A percentile compares a stretch with the other conserved stretches of the same genome.
Evolutionary conservation across 2,329 filamentous ascomycete species (phyloP).

Genomic region (Penicillium psychrosexuale): DNA sequence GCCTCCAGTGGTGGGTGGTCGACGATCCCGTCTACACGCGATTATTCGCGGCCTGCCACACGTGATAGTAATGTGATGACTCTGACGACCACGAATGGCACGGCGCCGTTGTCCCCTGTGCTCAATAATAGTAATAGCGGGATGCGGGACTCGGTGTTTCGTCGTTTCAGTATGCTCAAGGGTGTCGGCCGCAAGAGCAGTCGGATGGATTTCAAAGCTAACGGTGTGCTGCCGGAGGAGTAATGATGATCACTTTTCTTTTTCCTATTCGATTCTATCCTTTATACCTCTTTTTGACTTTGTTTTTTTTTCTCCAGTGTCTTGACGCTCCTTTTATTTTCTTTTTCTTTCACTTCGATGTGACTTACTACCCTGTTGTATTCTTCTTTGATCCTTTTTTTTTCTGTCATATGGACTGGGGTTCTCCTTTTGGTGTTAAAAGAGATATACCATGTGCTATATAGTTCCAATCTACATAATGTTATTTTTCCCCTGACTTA

Average conservation of each 20-base stretch:
- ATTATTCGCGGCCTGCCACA: conserved; percentile 35
- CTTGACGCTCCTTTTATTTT: conserved; percentile 2
- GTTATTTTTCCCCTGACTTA: not conserved
- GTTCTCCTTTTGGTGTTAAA: conserved; percentile 13
- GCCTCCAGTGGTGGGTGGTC: conserved; percentile 34
- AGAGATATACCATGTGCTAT: conserved; percentile 24
- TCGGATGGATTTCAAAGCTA: conserved; percentile 49
- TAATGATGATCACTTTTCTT: conserved; percentile 18
- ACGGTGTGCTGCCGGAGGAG: conserved; percentile 37
- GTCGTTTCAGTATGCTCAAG: conserved; percentile 74
- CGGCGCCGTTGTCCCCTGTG: conserved; percentile 30
- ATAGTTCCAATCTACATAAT: conserved; percentile 10
- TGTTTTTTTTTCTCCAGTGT: not conserved
- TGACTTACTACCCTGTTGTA: conserved; percentile 16
- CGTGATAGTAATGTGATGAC: conserved; percentile 26
- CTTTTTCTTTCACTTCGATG: conserved; percentile 15
- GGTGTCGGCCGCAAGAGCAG: conserved; percentile 65
- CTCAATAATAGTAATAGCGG: conserved; percentile 31
- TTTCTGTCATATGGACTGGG: conserved; percentile 16
- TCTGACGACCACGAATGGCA: conserved; percentile 9
- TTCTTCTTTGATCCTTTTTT: conserved; percentile 4
- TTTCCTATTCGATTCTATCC: conserved; percentile 5
- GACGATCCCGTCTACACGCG: conserved; percentile 33
- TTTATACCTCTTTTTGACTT: conserved; percentile 3
- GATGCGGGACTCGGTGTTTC: conserved; percentile 65